phyloP scores from a whole-genome alignment of 768 basidiomycete species.

The Boletus sensibilis region DNA sequence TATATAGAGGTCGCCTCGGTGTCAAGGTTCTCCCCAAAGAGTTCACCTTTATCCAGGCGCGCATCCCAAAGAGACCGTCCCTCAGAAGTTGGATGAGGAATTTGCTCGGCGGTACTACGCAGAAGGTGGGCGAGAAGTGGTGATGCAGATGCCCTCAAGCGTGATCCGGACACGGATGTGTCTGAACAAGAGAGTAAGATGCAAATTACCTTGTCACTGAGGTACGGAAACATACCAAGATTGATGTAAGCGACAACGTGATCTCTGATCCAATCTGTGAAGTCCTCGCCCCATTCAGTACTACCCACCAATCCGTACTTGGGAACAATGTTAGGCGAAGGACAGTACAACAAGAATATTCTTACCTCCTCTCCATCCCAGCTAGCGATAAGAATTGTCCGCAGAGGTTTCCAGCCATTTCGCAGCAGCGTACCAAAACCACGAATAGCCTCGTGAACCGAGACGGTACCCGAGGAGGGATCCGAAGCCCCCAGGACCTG shows the following conservation, averaged over 20 bases:
- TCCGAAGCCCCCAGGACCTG: constrained; percentile 53
- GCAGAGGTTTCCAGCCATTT: constrained; percentile 65
- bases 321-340: constrained; percentile 2
- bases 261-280: constrained; percentile 72
- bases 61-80: constrained; percentile 81
- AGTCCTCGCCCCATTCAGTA: constrained; percentile 96
- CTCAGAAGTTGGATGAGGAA: constrained; percentile 69
- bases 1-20: constrained; percentile 29
- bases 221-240: constrained; percentile 42
- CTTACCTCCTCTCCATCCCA: constrained; percentile 78
- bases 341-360: neutral
- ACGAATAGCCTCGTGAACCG: constrained; percentile 53
- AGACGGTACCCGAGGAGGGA: constrained; percentile 56
- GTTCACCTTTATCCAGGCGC: constrained; percentile 47
- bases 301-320: constrained; percentile 77
- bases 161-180: constrained; percentile 52
- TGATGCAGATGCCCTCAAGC: constrained; percentile 55
- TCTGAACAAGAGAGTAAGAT: constrained; percentile 42
- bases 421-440: constrained; percentile 51
- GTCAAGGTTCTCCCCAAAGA: constrained; percentile 37
- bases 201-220: constrained; percentile 30
- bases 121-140: constrained; percentile 84
- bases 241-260: constrained; percentile 90
- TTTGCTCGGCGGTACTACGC: constrained; percentile 59
- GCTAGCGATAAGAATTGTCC: constrained; percentile 72